Evolutionary conservation across 495 filamentous ascomycete genomes (phyloP), one percentile per base, ranked within the genome.

Genomic region (Aspergillus baeticus): DNA sequence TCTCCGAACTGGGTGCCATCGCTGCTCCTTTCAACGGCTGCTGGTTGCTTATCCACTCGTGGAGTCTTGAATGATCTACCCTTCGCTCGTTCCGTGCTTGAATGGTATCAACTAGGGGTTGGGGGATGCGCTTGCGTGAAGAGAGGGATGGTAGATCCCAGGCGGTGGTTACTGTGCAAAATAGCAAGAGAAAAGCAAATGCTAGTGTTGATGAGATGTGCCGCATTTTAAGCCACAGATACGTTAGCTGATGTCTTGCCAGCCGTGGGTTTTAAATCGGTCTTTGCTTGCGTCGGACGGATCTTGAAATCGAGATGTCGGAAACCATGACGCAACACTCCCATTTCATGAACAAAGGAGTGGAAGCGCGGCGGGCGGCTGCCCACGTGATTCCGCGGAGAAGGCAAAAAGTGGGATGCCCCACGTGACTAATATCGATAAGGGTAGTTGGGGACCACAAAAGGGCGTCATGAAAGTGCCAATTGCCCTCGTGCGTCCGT

Each of bases 1-100:
- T 50, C 22, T 66, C 47, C 2, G 67, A 65, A 18, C 78, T 62
- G 7, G 81, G 73, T 37, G 76, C 76, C 22, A 69, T 63, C 34
- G 34, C 63, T 62, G 44, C 54, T 34, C 65, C 65, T 65, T 71
- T 70, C 17, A 71, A 62, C 22, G 73, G 60, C 42, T 71, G 64
- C 26, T 74, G 71, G 33, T 59, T 61, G 38, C 50, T 42, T n/a
- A 69, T 51, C 65, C 65, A 63, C 44, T 64, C 35, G 55, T 57
- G 33, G 63, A 11, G 23, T 54, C 18, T 22, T 34, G 34, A 18
- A 56, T 44, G 17, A 17, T 55, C 22, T 39, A 52, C 29, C 29
- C 35, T 44, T 18, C 50, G 52, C 51, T 54, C 50, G 50, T 59
- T 55, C 10, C 41, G 60, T 23, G 59, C 10, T 36, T 56, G 58